A percentile compares a stretch with the other conserved stretches of the same genome.
These are phyloP conservation scores for Neonothopanus nambi DNA, from an alignment of 1,284 basidiomycete species.

Conservation along the genomic window DNA sequence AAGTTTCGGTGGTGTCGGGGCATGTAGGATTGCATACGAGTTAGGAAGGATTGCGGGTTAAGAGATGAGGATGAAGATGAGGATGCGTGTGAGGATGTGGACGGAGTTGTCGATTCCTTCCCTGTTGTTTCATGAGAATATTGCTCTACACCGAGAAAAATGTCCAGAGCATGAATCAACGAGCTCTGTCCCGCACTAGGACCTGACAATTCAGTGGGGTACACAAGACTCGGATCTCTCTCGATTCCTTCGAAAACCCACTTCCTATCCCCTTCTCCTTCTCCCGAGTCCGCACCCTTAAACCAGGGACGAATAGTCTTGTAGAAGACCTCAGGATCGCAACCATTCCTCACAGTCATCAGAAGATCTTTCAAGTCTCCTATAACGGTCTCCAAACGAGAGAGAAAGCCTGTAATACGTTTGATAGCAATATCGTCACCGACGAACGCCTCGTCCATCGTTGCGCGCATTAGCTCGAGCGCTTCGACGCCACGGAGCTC, in stretches of 20 bases:
- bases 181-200: conserved; percentile 92
- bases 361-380: conserved; percentile 63
- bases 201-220: conserved; percentile 74
- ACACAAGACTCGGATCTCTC: conserved; percentile 15
- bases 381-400: conserved; percentile 66
- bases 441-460: conserved; percentile 91
- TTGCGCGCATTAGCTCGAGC: conserved; percentile 83
- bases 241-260: conserved; percentile 49
- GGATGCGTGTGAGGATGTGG: conserved; percentile 19
- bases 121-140: conserved; percentile 33
- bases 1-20: conserved; percentile 89
- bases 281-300: conserved; percentile 73
- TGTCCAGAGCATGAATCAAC: conserved; percentile 86
- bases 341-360: conserved; percentile 70
- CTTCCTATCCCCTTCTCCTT: conserved; percentile 45
- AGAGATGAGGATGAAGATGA: too few relatives aligned
- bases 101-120: not conserved
- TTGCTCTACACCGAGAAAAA: conserved; percentile 88
- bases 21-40: conserved; percentile 88
- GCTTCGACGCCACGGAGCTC: conserved; percentile 87
- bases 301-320: conserved; percentile 92
- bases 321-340: conserved; percentile 84
- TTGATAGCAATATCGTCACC: conserved; percentile 76
- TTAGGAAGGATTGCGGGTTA: conserved; percentile 68
- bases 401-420: conserved; percentile 76